Conservation (phyloP, 2,329 filamentous ascomycete species). For the Colletotrichum sp. region DNA sequence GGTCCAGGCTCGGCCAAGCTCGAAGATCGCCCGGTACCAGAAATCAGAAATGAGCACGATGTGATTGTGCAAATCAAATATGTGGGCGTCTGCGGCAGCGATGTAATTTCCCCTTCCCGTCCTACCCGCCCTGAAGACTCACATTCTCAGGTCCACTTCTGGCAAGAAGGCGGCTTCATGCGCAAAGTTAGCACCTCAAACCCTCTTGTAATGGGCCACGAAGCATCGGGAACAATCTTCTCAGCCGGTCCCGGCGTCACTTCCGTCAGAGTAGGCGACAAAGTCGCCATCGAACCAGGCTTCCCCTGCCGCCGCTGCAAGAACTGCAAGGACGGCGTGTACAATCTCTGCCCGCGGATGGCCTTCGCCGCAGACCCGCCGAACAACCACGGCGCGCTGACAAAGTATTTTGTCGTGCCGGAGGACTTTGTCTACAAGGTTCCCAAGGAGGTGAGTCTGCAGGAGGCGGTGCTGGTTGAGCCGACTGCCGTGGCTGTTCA, state of each 20-base stretch:
- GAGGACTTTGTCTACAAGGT: constrained; percentile 86
- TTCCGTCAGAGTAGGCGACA: constrained; percentile 69
- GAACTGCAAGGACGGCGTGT: constrained; percentile 75
- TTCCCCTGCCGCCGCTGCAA: constrained; percentile 76
- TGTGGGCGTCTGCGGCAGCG: constrained; percentile 31
- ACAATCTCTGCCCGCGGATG: constrained; percentile 84
- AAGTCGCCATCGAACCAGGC: constrained; percentile 82
- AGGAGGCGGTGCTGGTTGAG: constrained; percentile 21
- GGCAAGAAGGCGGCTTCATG: constrained; percentile 20
- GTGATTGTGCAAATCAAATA: constrained; percentile 26
- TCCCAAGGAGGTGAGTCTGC: constrained; percentile 59
- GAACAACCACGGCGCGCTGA: constrained; percentile 74
- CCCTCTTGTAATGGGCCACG: constrained; percentile 50
- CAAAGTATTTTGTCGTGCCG: constrained; percentile 76
- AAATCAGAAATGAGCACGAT: constrained; percentile 28
- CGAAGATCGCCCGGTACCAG: constrained; percentile 23
- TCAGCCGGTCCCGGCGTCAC: constrained; percentile 64
- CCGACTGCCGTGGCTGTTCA: constrained; percentile 8
- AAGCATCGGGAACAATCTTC: constrained; percentile 69
- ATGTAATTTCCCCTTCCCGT: constrained; percentile 14
- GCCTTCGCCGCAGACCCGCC: constrained; percentile 86
- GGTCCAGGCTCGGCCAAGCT: constrained; percentile 24
- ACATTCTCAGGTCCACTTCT: constrained; percentile 8
- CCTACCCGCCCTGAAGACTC: not conserved
- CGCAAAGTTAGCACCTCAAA: constrained; percentile 16